Percentiles rank a stretch among this genome's conserved stretches.
Conservation (phyloP, 2,329 filamentous ascomycete genomes). For the Trichoderma sp. region DNA sequence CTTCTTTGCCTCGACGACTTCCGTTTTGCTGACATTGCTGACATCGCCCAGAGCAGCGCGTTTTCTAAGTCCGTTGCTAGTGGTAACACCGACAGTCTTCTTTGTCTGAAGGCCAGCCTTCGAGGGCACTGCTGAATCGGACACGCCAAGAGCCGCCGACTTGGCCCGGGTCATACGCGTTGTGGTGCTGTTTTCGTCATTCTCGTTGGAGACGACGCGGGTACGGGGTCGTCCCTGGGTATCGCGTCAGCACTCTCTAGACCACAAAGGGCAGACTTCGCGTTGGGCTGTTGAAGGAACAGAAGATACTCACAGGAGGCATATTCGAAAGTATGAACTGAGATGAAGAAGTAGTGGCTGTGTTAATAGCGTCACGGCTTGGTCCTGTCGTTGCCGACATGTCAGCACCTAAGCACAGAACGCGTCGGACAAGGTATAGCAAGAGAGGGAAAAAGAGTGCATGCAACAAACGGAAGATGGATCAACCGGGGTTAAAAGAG, state of each 20-base stretch:
- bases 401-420: conserved; percentile 23
- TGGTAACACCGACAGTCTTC: conserved; percentile 57
- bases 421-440: conserved; percentile 28
- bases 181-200: conserved; percentile 82
- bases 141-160: conserved; percentile 71
- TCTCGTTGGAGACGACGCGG: conserved; percentile 83
- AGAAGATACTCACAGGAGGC: conserved; percentile 41
- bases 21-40: conserved; percentile 88
- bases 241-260: conserved; percentile 18
- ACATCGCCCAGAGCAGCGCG: conserved; percentile 89
- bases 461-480: background rate
- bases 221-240: conserved; percentile 50
- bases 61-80: conserved; percentile 61
- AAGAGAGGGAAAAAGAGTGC: background rate
- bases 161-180: conserved; percentile 93
- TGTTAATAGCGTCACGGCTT: conserved; percentile 14
- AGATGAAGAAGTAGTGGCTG: conserved; percentile 17
- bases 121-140: conserved; percentile 59
- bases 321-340: conserved; percentile 36
- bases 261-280: background rate
- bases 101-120: conserved; percentile 72
- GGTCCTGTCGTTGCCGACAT: conserved; percentile 11
- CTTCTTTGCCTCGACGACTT: conserved; percentile 76
- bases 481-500: conserved; percentile 30
- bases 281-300: background rate